Percentiles rank a stretch among this genome's conserved stretches.
These are phyloP conservation scores for Fibroporia radiculosa DNA, from an alignment of 768 basidiomycete genomes.

Conservation along the genomic window DNA sequence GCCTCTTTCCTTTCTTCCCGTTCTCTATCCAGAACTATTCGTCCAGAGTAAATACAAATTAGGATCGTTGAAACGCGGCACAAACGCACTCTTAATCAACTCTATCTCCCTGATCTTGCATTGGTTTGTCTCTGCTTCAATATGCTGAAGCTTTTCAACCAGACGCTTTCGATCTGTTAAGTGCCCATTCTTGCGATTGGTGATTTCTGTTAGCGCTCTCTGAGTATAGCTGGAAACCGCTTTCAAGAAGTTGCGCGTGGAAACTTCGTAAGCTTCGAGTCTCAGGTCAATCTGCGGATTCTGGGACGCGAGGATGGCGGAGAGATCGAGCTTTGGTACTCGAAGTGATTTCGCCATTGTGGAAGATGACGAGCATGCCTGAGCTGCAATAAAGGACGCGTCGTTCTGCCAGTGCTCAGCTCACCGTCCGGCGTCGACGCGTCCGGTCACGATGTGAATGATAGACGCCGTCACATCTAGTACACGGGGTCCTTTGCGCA, in stretches of 20 bases:
- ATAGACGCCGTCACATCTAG: too few species aligned
- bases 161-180: slow-evolving; percentile 53
- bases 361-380: too few species aligned
- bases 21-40: slow-evolving; percentile 55
- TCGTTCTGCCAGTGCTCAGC: too few species aligned
- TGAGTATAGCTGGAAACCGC: slow-evolving; percentile 69
- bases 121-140: slow-evolving; percentile 63
- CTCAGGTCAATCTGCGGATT: slow-evolving; percentile 61
- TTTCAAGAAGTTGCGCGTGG: slow-evolving; percentile 64
- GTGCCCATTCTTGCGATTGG: slow-evolving; percentile 57
- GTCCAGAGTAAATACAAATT: background rate
- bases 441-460: too few species aligned
- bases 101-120: slow-evolving; percentile 78
- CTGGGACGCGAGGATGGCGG: slow-evolving; percentile 39
- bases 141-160: slow-evolving; percentile 49
- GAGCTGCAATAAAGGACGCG: too few species aligned
- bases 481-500: too few species aligned
- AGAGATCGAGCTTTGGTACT: slow-evolving; percentile 53
- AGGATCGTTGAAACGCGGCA: background rate
- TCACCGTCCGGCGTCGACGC: too few species aligned
- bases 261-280: slow-evolving; percentile 51
- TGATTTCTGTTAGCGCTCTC: slow-evolving; percentile 60
- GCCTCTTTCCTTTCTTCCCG: slow-evolving; percentile 67
- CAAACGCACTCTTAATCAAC: slow-evolving; percentile 59
- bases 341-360: slow-evolving; percentile 18